Base-by-base conservation (phyloP, 1,139 yeast genomes). In the Blastobotrys serpentis region DNA sequence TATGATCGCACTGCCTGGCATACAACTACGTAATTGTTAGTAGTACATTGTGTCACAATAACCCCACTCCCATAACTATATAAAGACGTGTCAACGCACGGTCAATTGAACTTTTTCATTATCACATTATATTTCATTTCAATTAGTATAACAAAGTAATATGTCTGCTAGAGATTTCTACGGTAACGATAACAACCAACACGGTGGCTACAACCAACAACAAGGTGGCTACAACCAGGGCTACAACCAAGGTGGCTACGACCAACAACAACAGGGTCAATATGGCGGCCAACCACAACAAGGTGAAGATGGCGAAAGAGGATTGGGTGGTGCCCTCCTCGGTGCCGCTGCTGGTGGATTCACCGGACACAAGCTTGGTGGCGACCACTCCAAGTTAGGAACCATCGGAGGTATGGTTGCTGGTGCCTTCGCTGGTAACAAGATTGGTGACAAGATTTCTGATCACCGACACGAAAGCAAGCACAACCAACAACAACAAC, bases 281-380 rank as follows among this genome's bases (percentile, higher is more conserved):
- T 38, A 52, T 50, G 46, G 44, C 47, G 57, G 58, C 42, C 60
- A 63, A 42, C 59, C 58, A 50, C 32, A 50, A 25, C 40, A 39
- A 13, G 46, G 45, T 26, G 48, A 46, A 29, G 66, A 63, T 44
- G 79, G 79, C 46, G 84, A 79, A 53, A 76, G 84, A 67, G 86
- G 86, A 22, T 59, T 81, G 43, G 56, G 79, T 10, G 71, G 82
- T 39, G 72, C 81, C 13, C 64, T 80, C 34, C 73, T 74, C 13
- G 86, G 86, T 56, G 85, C 82, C 54, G 76, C 76, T 44, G 80
- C 79, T 43, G 85, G 85, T 61, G 82, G 79, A 19, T 70, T 65
- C 54, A 71, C 67, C 44, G 74, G 73, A 46, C 60, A 65, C 43
- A 65, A 65, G 56, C 23, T 63, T 25, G 78, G 78, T 58, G 69